Conservation (phyloP, 2,329 filamentous ascomycete species). For the Trichoderma arundinaceum region DNA sequence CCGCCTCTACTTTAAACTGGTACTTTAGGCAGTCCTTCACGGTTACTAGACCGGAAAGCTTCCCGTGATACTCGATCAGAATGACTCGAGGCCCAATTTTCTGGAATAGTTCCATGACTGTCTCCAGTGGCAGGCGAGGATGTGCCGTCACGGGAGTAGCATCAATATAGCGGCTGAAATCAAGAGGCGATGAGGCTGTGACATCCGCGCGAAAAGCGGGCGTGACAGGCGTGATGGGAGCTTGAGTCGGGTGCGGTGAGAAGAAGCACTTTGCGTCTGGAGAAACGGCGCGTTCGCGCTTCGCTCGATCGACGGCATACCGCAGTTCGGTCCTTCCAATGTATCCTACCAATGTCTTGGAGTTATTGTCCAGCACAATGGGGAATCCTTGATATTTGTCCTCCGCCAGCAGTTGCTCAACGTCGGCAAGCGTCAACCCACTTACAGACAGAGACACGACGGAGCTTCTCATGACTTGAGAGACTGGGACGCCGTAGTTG, state of each 20-base stretch:
- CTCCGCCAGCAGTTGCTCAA: constrained; percentile 76
- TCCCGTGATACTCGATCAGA: constrained; percentile 86
- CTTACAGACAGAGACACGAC: constrained; percentile 75
- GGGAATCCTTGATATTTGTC: constrained; percentile 93
- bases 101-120: constrained; percentile 97
- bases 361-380: constrained; percentile 75
- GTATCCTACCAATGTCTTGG: constrained; percentile 82
- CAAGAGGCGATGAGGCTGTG: constrained; percentile 64
- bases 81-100: constrained; percentile 96
- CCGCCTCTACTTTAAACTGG: constrained; percentile 93
- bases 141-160: constrained; percentile 89
- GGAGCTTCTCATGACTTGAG: constrained; percentile 82
- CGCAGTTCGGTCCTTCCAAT: constrained; percentile 90
- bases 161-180: constrained; percentile 89
- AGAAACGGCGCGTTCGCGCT: constrained; percentile 70
- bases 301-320: constrained; percentile 85
- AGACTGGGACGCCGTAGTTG: constrained; percentile 93
- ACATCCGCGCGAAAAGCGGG: constrained; percentile 64
- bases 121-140: constrained; percentile 88
- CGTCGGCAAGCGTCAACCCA: constrained; percentile 74
- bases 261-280: constrained; percentile 77
- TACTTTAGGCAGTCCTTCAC: constrained; percentile 98
- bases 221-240: constrained; percentile 48
- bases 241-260: constrained; percentile 51
- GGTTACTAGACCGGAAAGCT: constrained; percentile 83